Evolutionary conservation across 1,284 basidiomycete species (phyloP).

Genomic region (Boletellus sp.): DNA sequence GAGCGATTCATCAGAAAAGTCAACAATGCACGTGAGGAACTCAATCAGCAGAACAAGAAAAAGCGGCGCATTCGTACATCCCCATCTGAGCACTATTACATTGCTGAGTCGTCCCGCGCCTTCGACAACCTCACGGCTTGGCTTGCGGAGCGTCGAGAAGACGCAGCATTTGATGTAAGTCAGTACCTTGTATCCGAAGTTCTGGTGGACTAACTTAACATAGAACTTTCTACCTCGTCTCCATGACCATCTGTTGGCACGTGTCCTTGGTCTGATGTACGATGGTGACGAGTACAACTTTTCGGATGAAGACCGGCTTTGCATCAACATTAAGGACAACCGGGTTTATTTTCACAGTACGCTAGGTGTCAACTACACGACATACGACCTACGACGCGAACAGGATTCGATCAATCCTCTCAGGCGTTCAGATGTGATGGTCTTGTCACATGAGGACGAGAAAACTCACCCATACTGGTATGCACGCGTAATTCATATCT

Average conservation of each 20-base stretch:
- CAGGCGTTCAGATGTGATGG: not conserved
- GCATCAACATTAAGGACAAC: slow-evolving; percentile 11
- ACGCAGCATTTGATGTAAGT: too few relatives aligned
- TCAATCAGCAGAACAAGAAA: too few relatives aligned
- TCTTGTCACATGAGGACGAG: not conserved
- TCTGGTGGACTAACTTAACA: too few relatives aligned
- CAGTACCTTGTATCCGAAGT: too few relatives aligned
- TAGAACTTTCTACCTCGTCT: slow-evolving; percentile 25
- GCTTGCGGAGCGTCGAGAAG: too few relatives aligned
- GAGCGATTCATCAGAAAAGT: not conserved
- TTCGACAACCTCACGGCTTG: too few relatives aligned
- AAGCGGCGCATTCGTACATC: too few relatives aligned
- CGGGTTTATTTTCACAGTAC: not conserved
- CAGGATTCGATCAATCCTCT: not conserved
- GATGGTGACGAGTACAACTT: slow-evolving; percentile 31
- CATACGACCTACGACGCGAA: too few relatives aligned
- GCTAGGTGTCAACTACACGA: too few relatives aligned
- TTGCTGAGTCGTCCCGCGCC: too few relatives aligned
- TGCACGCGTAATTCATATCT: not conserved
- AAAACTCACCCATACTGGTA: not conserved
- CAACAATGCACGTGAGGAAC: not conserved
- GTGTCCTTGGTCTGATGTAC: slow-evolving; percentile 19
- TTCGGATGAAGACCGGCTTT: slow-evolving; percentile 22
- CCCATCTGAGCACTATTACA: too few relatives aligned
- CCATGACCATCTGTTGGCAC: slow-evolving; percentile 29